A percentile compares a stretch with the other conserved stretches of the same genome.
phyloP scores from a whole-genome alignment of 2,329 filamentous ascomycete genomes.

The Aureobasidium sp. region DNA sequence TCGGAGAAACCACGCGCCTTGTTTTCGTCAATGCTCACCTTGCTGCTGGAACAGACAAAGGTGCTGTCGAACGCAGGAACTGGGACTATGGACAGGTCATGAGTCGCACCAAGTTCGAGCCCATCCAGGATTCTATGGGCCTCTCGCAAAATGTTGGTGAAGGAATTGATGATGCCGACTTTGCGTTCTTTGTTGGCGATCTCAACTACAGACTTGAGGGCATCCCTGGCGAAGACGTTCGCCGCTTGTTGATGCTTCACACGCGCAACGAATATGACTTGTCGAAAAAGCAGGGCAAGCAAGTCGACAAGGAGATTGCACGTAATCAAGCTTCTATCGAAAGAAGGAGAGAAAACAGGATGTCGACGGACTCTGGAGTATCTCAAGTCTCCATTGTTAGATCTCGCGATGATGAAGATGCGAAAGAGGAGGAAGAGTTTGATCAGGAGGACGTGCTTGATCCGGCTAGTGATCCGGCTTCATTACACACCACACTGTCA shows the following conservation, averaged over 20 bases:
- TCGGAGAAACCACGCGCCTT: conserved; percentile 82
- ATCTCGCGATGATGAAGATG: background rate
- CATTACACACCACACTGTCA: conserved; percentile 77
- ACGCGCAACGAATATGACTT: conserved; percentile 68
- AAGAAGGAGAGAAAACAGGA: background rate
- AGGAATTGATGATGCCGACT: conserved; percentile 79
- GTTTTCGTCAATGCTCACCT: conserved; percentile 90
- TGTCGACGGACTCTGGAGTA: conserved; percentile 9
- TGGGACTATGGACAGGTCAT: conserved; percentile 83
- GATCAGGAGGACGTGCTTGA: conserved; percentile 10
- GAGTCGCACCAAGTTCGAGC: conserved; percentile 67
- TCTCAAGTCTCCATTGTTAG: background rate
- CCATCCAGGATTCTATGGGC: conserved; percentile 58
- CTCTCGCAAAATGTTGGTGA: conserved; percentile 51
- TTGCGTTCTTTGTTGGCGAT: conserved; percentile 94
- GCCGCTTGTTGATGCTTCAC: conserved; percentile 74
- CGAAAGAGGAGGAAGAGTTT: background rate
- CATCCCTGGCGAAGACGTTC: conserved; percentile 82
- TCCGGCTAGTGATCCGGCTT: conserved; percentile 57
- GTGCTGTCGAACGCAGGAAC: conserved; percentile 71
- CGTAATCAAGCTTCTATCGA: conserved; percentile 9
- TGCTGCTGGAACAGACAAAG: conserved; percentile 73
- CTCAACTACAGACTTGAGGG: conserved; percentile 88
- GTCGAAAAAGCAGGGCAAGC: conserved; percentile 27
- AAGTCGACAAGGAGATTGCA: conserved; percentile 29